phyloP scores from a whole-genome alignment of 2,329 filamentous ascomycete genomes.

The Penicillium sp. region DNA sequence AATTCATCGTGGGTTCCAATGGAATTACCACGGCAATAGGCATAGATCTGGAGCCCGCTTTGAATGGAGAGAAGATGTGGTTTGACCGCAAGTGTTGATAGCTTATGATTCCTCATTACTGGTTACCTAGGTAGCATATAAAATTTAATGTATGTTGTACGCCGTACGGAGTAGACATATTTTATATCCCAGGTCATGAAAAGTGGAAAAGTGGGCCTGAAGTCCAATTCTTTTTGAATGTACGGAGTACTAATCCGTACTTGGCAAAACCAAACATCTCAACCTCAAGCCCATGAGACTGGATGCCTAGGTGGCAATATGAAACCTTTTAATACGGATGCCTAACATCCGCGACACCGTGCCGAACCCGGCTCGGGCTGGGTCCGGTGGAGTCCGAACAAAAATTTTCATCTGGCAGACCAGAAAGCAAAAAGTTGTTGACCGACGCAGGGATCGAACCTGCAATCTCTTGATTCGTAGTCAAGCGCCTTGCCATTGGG shows the following conservation, averaged over 20 bases:
- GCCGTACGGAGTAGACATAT: background rate
- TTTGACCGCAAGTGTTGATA: background rate
- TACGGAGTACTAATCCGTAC: background rate
- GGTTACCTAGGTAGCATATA: background rate
- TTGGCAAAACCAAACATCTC: background rate
- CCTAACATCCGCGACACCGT: background rate
- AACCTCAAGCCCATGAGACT: background rate
- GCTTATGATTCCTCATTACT: background rate
- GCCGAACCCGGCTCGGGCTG: background rate
- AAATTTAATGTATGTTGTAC: background rate
- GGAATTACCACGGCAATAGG: conserved; percentile 1
- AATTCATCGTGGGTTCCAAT: conserved; percentile 1
- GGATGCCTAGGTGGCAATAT: background rate
- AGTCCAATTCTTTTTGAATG: background rate
- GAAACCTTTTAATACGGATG: background rate
- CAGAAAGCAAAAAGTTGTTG: conserved; percentile 13
- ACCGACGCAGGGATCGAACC: conserved; percentile 48
- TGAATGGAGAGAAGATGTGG: conserved; percentile 7
- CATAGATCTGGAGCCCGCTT: conserved; percentile 3
- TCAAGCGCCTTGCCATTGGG: conserved; percentile 54
- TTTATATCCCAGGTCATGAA: background rate
- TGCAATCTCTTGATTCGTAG: conserved; percentile 55
- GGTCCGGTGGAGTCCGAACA: conserved; percentile 1
- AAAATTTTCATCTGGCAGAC: background rate
- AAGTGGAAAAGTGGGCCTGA: background rate